Evolutionary conservation across 352 stramenopile genomes (phyloP).

Genomic region (Aphanomyces invadans): DNA sequence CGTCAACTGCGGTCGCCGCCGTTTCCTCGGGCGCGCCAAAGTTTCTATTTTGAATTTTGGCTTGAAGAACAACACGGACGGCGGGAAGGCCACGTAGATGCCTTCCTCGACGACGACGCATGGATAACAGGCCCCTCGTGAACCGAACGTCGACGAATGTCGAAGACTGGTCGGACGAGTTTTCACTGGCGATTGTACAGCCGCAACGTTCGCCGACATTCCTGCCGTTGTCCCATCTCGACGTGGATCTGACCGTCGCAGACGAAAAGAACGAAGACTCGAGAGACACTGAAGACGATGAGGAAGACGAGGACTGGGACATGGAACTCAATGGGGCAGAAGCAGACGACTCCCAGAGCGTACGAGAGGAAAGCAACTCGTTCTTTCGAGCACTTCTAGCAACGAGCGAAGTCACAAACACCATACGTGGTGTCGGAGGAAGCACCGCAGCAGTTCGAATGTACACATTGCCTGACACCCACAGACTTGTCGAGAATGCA

Average conservation of each 20-base stretch:
- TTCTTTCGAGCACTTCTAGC: slow-evolving; percentile 14
- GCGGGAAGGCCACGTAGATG: too few relatives aligned
- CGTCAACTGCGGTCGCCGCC: background rate
- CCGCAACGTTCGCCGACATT: background rate
- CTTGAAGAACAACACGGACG: background rate
- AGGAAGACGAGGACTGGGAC: slow-evolving; percentile 23
- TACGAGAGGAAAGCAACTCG: slow-evolving; percentile 23
- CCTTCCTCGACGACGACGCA: background rate
- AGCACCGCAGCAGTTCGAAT: background rate
- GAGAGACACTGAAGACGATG: background rate
- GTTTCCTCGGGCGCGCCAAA: background rate
- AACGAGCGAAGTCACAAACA: background rate
- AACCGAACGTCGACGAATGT: slow-evolving; percentile 4
- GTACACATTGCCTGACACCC: background rate
- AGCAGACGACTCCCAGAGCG: background rate
- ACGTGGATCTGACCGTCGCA: background rate
- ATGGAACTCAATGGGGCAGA: slow-evolving; percentile 8
- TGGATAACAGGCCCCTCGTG: slow-evolving; percentile 1
- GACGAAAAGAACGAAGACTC: background rate
- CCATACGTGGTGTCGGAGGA: background rate
- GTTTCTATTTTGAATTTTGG: slow-evolving; percentile 14
- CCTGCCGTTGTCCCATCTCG: background rate
- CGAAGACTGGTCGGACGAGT: slow-evolving; percentile 22
- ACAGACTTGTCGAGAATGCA: slow-evolving; percentile 10
- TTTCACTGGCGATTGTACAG: slow-evolving; percentile 2